phyloP scores from a whole-genome alignment of 257 asterid genomes.

The Mentha longifolia region DNA sequence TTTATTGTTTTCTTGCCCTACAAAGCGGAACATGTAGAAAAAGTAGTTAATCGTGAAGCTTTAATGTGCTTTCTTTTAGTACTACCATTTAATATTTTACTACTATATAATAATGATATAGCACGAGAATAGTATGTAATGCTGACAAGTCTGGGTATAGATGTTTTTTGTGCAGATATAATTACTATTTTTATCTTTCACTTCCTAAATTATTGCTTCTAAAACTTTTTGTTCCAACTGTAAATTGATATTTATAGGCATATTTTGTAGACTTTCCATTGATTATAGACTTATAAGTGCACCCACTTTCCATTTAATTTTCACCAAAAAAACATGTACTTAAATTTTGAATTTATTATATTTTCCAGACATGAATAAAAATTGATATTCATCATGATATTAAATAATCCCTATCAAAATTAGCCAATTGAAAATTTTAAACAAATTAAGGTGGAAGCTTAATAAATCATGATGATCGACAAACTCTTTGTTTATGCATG shows the following conservation, averaged over 20 bases:
- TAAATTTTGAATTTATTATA: background rate
- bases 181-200: conserved; percentile 1
- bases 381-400: too few species aligned
- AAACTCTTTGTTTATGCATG: too few species aligned
- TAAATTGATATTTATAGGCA: background rate
- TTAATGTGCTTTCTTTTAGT: conserved; percentile 1
- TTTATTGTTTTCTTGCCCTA: background rate
- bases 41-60: conserved; percentile 1
- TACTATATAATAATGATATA: background rate
- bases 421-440: too few species aligned
- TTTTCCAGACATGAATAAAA: too few species aligned
- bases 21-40: background rate
- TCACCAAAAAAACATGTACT: background rate
- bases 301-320: background rate
- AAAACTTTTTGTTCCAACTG: background rate
- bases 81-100: background rate
- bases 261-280: background rate
- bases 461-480: too few species aligned
- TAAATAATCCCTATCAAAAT: too few species aligned
- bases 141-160: background rate
- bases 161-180: background rate
- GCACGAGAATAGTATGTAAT: conserved; percentile 16
- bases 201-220: background rate
- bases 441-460: too few species aligned
- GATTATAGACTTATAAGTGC: background rate